Conservation (phyloP, 2,329 filamentous ascomycete genomes). For the Colletotrichum lentis region DNA sequence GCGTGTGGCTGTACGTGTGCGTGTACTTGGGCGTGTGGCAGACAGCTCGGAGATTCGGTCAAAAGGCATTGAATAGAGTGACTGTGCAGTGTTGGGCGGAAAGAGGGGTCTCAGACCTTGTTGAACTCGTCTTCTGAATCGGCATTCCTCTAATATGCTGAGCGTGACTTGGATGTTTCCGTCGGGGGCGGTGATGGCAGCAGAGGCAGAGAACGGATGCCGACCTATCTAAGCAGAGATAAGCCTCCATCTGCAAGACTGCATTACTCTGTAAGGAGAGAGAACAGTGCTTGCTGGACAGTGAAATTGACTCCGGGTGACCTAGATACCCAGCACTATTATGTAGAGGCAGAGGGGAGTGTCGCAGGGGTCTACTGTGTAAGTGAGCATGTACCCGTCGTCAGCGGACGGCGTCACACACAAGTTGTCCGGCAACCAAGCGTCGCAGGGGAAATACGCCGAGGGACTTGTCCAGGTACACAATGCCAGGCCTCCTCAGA, state of each 20-base stretch:
- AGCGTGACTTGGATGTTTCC: slow-evolving; percentile 30
- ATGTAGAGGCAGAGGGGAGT: background rate
- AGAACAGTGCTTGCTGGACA: too few relatives aligned
- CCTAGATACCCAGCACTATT: background rate
- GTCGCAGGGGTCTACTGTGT: too few relatives aligned
- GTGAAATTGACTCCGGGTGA: slow-evolving; percentile 26
- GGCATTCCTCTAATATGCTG: slow-evolving; percentile 10
- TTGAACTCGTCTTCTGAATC: slow-evolving; percentile 24
- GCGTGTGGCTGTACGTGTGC: background rate
- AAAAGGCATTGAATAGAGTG: slow-evolving; percentile 27
- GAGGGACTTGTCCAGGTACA: slow-evolving; percentile 12
- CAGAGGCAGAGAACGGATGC: too few relatives aligned
- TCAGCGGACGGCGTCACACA: slow-evolving; percentile 1
- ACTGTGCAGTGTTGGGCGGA: slow-evolving; percentile 12
- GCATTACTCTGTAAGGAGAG: background rate
- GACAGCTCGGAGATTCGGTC: slow-evolving; percentile 25
- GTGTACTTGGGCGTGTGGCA: background rate
- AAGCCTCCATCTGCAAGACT: slow-evolving; percentile 8
- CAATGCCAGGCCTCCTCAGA: background rate
- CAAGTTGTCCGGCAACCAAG: slow-evolving; percentile 9
- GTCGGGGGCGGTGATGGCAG: slow-evolving; percentile 1
- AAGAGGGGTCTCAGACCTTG: slow-evolving; percentile 29
- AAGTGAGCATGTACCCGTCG: background rate
- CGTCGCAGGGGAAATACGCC: slow-evolving; percentile 9
- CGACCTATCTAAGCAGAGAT: background rate